Evolutionary conservation across 129 eudicot genomes (phyloP).

Genomic region (Pulicaria dysenterica): DNA sequence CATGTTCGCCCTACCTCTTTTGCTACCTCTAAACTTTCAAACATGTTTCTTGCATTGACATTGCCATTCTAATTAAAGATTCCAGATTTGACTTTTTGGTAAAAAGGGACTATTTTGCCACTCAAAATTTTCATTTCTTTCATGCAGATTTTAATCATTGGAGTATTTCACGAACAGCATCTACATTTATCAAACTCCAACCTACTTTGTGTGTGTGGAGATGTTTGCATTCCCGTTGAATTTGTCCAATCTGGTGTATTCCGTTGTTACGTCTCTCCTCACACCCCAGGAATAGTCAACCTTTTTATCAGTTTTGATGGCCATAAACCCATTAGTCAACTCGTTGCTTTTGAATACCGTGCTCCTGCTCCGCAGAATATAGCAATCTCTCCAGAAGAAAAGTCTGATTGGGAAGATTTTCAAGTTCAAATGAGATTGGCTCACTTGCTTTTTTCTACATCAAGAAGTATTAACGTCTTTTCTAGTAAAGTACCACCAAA

Average conservation of each 20-base stretch:
- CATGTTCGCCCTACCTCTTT: neutral
- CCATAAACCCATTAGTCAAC: conserved; percentile 74
- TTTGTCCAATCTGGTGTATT: conserved; percentile 74
- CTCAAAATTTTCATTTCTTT: conserved; percentile 13
- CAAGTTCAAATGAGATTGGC: conserved; percentile 74
- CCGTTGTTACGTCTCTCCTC: conserved; percentile 71
- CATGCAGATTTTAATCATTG: conserved; percentile 78
- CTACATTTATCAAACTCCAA: conserved; percentile 49
- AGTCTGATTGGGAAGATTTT: conserved; percentile 62
- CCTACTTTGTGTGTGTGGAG: conserved; percentile 71
- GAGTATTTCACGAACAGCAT: conserved; percentile 59
- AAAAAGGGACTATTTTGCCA: neutral
- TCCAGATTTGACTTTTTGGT: conserved; percentile 8
- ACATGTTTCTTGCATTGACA: neutral
- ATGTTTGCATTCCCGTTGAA: conserved; percentile 59
- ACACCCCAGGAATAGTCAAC: conserved; percentile 65
- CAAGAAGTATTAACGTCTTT: conserved; percentile 58
- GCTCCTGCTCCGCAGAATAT: conserved; percentile 39
- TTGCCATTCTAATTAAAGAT: neutral
- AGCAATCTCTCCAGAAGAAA: conserved; percentile 42
- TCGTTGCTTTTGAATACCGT: conserved; percentile 71
- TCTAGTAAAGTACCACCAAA: conserved; percentile 55
- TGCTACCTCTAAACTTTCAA: neutral
- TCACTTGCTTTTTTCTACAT: conserved; percentile 79
- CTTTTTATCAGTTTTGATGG: conserved; percentile 81